These are phyloP conservation scores for Candida freyschussii DNA, from an alignment of 1,139 yeast species.

Conservation along the genomic window DNA sequence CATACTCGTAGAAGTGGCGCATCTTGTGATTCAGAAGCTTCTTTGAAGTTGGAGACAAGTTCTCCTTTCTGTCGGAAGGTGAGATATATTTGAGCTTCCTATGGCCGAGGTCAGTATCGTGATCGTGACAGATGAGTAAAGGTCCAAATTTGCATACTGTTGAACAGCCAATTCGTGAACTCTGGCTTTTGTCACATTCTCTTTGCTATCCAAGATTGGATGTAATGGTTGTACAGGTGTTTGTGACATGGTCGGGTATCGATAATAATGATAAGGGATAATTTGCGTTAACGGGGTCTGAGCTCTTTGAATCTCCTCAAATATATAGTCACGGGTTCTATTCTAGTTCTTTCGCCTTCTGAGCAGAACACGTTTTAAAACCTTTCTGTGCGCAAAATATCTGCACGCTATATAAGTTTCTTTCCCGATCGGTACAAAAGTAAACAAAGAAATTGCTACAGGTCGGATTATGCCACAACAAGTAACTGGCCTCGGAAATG, in stretches of 20 bases:
- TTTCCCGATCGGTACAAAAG: slow-evolving; percentile 12
- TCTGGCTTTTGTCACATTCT: slow-evolving; percentile 24
- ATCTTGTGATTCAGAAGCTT: slow-evolving; percentile 25
- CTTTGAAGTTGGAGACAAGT: slow-evolving; percentile 26
- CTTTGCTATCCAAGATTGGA: slow-evolving; percentile 25
- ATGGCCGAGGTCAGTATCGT: slow-evolving; percentile 6
- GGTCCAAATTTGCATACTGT: slow-evolving; percentile 22
- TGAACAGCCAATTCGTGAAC: slow-evolving; percentile 24
- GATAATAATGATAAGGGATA: too few relatives aligned
- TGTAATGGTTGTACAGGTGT: slow-evolving; percentile 25
- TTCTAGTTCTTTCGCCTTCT: too few relatives aligned
- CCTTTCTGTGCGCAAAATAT: too few relatives aligned
- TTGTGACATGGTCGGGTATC: slow-evolving; percentile 19
- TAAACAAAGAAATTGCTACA: too few relatives aligned
- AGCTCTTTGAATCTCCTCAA: not conserved
- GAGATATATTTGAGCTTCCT: slow-evolving; percentile 26
- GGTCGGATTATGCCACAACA: too few relatives aligned
- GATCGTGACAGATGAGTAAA: not conserved
- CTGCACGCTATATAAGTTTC: too few relatives aligned
- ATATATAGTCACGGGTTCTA: too few relatives aligned
- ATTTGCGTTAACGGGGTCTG: not conserved
- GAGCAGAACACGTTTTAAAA: too few relatives aligned
- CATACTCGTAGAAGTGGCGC: slow-evolving; percentile 24
- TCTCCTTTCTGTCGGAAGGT: slow-evolving; percentile 26
- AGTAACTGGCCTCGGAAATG: too few relatives aligned